A percentile compares a stretch with the other conserved stretches of the same genome.
Conservation (phyloP, 2,329 filamentous ascomycete genomes). For the Aspergillus sp. region DNA sequence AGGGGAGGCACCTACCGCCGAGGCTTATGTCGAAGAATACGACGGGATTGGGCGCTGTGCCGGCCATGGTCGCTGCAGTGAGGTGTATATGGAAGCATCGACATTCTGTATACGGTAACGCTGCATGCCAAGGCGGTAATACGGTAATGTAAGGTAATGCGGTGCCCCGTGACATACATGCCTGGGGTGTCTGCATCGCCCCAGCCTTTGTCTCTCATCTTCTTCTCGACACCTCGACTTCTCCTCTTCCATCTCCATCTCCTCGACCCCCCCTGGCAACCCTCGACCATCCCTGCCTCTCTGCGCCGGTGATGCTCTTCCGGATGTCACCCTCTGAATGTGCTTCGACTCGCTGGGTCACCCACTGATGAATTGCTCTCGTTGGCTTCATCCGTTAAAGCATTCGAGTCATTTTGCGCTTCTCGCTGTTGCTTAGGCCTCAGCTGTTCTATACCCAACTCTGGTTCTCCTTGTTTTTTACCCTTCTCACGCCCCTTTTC, state of each 20-base stretch:
- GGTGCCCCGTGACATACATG: no score
- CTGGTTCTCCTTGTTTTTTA: not conserved
- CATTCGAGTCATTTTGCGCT: not conserved
- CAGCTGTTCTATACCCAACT: not conserved
- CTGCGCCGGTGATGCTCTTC: constrained; percentile 7
- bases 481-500: not conserved
- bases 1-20: constrained; percentile 30
- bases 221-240: no score
- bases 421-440: not conserved
- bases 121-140: no score
- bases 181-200: constrained; percentile 1
- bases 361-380: not conserved
- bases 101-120: no score
- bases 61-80: no score
- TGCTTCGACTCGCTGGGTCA: constrained; percentile 3
- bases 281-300: not conserved
- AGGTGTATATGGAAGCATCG: no score
- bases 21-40: constrained; percentile 43
- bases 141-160: no score
- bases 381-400: not conserved
- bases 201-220: not conserved
- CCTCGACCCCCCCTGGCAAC: no score
- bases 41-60: constrained; percentile 25
- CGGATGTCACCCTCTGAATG: constrained; percentile 4
- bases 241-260: not conserved